Percentiles rank a stretch among this genome's conserved stretches.
Evolutionary conservation across 2,329 filamentous ascomycete genomes (phyloP).

Genomic region (Colletotrichum tabaci): DNA sequence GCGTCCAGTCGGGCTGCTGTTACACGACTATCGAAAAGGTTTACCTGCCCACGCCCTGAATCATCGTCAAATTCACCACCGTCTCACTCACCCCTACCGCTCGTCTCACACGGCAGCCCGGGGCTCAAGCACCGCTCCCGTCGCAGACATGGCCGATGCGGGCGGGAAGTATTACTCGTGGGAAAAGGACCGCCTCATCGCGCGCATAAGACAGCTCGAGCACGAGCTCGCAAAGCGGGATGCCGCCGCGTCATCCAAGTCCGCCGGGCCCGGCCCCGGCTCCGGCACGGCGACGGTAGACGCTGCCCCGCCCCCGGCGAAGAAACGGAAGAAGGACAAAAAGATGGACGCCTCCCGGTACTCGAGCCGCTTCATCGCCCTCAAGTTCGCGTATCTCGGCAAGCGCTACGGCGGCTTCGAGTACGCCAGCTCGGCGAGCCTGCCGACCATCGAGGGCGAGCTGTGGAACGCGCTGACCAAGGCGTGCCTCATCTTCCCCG

Average conservation of each 20-base stretch:
- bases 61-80: conserved; percentile 14
- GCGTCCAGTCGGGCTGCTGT: conserved; percentile 16
- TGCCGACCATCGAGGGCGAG: conserved; percentile 92
- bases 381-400: conserved; percentile 95
- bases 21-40: conserved; percentile 15
- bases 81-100: neutral
- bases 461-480: conserved; percentile 92
- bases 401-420: conserved; percentile 95
- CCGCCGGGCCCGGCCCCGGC: conserved; percentile 24
- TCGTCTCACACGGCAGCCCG: neutral
- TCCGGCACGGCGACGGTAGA: neutral
- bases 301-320: conserved; percentile 43
- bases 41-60: conserved; percentile 1
- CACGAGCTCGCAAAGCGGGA: conserved; percentile 70
- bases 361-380: conserved; percentile 85
- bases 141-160: conserved; percentile 43
- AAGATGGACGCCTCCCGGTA: conserved; percentile 86
- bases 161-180: conserved; percentile 73
- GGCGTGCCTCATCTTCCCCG: conserved; percentile 84
- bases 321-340: conserved; percentile 55
- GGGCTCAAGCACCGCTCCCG: conserved; percentile 19
- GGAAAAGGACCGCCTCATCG: conserved; percentile 78
- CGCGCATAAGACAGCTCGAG: conserved; percentile 78
- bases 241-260: conserved; percentile 47
- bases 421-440: conserved; percentile 79